Conservation (phyloP, 2,329 filamentous ascomycete genomes). For the Fusarium temperatum region DNA sequence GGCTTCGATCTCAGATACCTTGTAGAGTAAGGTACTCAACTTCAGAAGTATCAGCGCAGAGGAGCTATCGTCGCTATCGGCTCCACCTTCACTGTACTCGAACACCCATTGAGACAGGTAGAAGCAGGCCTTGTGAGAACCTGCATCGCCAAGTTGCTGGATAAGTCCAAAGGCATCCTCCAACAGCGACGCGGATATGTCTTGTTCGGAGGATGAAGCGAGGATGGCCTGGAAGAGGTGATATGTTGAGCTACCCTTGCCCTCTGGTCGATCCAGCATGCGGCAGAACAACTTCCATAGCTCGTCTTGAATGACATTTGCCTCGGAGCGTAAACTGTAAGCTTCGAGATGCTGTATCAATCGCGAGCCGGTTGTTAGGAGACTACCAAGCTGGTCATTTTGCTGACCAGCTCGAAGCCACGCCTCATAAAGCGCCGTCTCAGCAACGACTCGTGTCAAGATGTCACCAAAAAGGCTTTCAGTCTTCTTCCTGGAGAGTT, state of each 20-base stretch:
- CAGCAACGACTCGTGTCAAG: background rate
- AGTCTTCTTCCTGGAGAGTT: background rate
- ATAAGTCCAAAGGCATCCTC: background rate
- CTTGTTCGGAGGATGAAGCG: background rate
- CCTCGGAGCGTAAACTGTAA: background rate
- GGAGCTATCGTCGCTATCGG: background rate
- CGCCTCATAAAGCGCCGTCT: background rate
- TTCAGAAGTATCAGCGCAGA: background rate
- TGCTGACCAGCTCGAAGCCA: background rate
- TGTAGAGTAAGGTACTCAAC: background rate
- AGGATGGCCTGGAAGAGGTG: background rate
- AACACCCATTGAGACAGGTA: background rate
- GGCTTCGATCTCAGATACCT: background rate
- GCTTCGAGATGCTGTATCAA: background rate
- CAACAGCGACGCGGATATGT: fast-evolving
- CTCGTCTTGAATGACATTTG: background rate
- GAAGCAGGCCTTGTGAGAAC: background rate
- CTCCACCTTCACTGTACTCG: background rate
- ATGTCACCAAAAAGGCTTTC: background rate
- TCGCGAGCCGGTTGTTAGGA: background rate
- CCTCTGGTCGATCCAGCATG: background rate
- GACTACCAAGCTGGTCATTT: background rate
- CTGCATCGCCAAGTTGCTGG: background rate
- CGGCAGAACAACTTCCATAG: background rate
- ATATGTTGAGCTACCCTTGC: background rate